Percentiles rank a stretch among this genome's conserved stretches.
Evolutionary conservation across 768 basidiomycete species (phyloP).

Genomic region (Tylopilus intermedius): DNA sequence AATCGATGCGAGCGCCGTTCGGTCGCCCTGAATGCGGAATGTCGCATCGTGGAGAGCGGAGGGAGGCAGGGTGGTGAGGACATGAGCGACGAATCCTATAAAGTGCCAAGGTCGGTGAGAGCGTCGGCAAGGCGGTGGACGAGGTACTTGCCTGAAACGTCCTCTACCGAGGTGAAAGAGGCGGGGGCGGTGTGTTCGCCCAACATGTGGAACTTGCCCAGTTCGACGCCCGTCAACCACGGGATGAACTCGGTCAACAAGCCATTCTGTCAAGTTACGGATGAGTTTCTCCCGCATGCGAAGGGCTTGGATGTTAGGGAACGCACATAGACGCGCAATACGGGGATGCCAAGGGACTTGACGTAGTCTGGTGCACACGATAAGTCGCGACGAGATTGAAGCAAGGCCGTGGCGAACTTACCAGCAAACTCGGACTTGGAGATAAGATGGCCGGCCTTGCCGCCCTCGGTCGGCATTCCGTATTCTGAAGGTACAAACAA

Average conservation of each 20-base stretch:
- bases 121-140: not conserved
- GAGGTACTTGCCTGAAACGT: not conserved
- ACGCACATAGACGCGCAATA: constrained; percentile 30
- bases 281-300: not conserved
- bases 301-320: not conserved
- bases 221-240: constrained; percentile 19
- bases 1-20: not conserved
- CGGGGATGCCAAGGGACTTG: constrained; percentile 23
- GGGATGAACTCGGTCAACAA: constrained; percentile 31
- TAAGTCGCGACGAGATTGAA: not conserved
- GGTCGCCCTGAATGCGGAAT: not conserved
- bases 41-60: not conserved
- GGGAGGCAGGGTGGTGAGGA: not conserved
- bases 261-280: constrained; percentile 23
- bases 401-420: not conserved
- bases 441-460: not conserved
- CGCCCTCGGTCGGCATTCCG: no score
- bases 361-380: constrained; percentile 19
- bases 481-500: no score
- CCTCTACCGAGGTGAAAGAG: not conserved
- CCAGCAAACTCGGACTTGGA: not conserved
- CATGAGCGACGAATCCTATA: not conserved
- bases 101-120: not conserved
- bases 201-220: constrained; percentile 18
- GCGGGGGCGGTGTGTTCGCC: not conserved